phyloP scores from a whole-genome alignment of 192 early-diverging fungal species.

The Coemansia sp. region DNA sequence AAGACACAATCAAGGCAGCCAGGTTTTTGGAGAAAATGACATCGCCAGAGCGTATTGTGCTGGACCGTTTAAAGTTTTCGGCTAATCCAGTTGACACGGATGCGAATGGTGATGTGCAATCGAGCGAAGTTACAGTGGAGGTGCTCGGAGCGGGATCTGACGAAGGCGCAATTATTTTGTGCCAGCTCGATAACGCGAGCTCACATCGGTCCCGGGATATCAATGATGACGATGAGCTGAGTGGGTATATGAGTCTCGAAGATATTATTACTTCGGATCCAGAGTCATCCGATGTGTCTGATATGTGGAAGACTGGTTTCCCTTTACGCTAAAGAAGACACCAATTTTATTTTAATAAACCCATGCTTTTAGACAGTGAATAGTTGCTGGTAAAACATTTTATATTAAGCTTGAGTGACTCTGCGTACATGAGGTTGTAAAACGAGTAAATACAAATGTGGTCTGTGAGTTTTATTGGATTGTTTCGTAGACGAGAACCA shows the following conservation, averaged over 20 bases:
- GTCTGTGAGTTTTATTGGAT: too few relatives aligned
- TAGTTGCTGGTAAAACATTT: background rate
- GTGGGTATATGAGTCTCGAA: conserved; percentile 34
- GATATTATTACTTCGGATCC: conserved; percentile 42
- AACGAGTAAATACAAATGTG: too few relatives aligned
- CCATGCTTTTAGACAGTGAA: background rate
- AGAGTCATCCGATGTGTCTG: conserved; percentile 23
- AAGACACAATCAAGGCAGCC: conserved; percentile 17
- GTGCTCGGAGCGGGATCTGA: conserved; percentile 34
- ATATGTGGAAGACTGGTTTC: conserved; percentile 9
- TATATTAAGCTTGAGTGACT: background rate
- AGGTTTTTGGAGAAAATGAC: conserved; percentile 24
- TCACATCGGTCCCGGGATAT: background rate
- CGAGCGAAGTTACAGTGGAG: conserved; percentile 9
- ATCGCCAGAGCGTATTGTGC: conserved; percentile 5
- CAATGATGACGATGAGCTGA: background rate
- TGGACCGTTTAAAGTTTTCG: conserved; percentile 6
- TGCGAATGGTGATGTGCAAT: background rate
- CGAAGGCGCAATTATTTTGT: conserved; percentile 39
- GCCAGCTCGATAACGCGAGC: conserved; percentile 16
- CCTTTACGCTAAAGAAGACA: background rate
- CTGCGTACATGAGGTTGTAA: too few relatives aligned
- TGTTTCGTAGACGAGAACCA: too few relatives aligned
- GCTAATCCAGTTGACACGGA: conserved; percentile 4
- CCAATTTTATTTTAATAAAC: background rate